These are phyloP conservation scores for Aleurites moluccanus DNA, from an alignment of 441 rosid species.

Conservation along the genomic window DNA sequence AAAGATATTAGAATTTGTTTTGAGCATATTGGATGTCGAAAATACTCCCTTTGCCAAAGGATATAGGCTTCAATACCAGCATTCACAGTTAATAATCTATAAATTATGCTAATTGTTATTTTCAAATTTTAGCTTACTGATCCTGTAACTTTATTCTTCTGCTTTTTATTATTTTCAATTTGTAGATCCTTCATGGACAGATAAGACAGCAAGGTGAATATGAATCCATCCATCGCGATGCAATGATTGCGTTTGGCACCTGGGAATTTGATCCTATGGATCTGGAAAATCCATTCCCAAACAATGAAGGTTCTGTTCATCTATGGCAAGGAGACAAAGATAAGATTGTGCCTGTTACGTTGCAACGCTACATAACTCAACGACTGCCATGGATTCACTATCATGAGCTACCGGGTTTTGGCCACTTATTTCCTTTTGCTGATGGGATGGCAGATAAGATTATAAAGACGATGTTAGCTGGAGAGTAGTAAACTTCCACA, in stretches of 20 bases:
- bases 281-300: conserved; percentile 57
- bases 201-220: conserved; percentile 70
- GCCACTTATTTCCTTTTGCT: conserved; percentile 49
- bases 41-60: not conserved
- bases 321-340: conserved; percentile 86
- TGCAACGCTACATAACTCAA: conserved; percentile 65
- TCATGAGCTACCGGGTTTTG: conserved; percentile 67
- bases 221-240: conserved; percentile 60
- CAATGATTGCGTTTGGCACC: conserved; percentile 51
- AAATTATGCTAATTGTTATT: not conserved
- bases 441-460: conserved; percentile 50
- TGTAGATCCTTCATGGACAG: conserved; percentile 18
- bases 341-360: conserved; percentile 46
- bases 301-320: conserved; percentile 59
- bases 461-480: conserved; percentile 39
- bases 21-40: not conserved
- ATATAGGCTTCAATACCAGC: not conserved
- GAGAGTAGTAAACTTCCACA: conserved; percentile 25
- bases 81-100: not conserved
- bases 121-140: not conserved
- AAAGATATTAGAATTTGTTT: not conserved
- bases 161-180: not conserved
- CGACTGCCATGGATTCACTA: conserved; percentile 70
- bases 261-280: conserved; percentile 84
- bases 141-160: not conserved